Evolutionary conservation across 768 basidiomycete genomes (phyloP).

Genomic region (Mycena albidolilacea): DNA sequence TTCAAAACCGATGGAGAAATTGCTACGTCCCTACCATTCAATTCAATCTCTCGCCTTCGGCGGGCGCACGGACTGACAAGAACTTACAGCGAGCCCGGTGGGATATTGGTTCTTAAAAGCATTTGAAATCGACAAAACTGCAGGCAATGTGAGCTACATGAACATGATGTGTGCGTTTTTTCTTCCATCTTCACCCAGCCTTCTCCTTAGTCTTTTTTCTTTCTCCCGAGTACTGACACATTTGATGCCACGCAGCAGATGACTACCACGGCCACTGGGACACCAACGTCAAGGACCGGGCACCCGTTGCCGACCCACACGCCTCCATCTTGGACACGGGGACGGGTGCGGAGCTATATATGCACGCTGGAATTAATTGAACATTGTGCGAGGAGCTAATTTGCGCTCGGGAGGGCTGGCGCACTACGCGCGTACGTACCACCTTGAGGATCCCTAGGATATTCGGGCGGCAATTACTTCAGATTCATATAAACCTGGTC

Average conservation of each 20-base stretch:
- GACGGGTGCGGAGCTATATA: constrained; percentile 39
- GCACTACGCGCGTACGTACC: not conserved
- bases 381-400: constrained; percentile 17
- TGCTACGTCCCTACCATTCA: no score
- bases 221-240: not conserved
- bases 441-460: not conserved
- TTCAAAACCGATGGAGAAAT: no score
- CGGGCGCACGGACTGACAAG: no score
- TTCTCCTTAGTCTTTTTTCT: not conserved
- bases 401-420: not conserved
- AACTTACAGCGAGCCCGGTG: not conserved
- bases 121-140: not conserved
- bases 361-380: constrained; percentile 41
- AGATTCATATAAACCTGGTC: no score
- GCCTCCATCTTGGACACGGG: constrained; percentile 42
- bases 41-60: no score
- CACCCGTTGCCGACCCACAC: constrained; percentile 43
- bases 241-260: not conserved
- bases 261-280: constrained; percentile 43
- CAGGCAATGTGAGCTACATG: not conserved
- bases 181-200: not conserved
- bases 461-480: no score
- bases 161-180: not conserved
- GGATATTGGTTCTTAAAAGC: not conserved
- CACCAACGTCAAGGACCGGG: constrained; percentile 39